These are phyloP conservation scores for Gracilaria caudata DNA, from an alignment of 23 red algal genomes.

Conservation along the genomic window DNA sequence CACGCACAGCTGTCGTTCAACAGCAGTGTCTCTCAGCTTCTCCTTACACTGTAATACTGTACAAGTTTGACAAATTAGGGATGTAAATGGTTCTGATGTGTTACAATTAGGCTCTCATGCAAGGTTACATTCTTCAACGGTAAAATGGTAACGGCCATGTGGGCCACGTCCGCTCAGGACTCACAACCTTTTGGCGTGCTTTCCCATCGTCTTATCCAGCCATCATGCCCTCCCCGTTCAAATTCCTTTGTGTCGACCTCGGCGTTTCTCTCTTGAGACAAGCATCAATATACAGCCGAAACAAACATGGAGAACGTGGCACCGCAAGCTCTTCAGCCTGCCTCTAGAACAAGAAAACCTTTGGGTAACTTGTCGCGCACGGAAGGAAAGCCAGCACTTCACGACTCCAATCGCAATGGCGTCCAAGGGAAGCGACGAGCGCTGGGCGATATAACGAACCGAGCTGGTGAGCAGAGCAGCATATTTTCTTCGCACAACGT, in stretches of 20 bases:
- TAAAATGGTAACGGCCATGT: background rate
- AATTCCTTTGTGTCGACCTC: background rate
- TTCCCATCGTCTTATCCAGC: background rate
- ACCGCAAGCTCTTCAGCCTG: background rate
- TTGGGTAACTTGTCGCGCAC: background rate
- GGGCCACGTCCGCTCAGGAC: background rate
- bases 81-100: background rate
- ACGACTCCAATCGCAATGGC: background rate
- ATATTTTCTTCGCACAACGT: background rate
- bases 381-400: constrained; percentile 7
- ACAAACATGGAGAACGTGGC: constrained; percentile 24
- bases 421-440: constrained; percentile 25
- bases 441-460: constrained; percentile 51
- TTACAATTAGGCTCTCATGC: background rate
- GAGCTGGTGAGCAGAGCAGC: constrained; percentile 13
- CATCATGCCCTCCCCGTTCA: background rate
- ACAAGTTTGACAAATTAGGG: too few species aligned
- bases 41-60: too few species aligned
- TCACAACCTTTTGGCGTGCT: background rate
- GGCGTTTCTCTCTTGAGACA: background rate
- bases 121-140: background rate
- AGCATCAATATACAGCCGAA: background rate
- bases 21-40: too few species aligned
- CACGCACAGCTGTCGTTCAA: too few species aligned
- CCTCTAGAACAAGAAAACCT: background rate